Percentiles rank a stretch among this genome's conserved stretches.
Evolutionary conservation across 2,329 filamentous ascomycete species (phyloP).

Genomic region (Colletotrichum euphorbiae): DNA sequence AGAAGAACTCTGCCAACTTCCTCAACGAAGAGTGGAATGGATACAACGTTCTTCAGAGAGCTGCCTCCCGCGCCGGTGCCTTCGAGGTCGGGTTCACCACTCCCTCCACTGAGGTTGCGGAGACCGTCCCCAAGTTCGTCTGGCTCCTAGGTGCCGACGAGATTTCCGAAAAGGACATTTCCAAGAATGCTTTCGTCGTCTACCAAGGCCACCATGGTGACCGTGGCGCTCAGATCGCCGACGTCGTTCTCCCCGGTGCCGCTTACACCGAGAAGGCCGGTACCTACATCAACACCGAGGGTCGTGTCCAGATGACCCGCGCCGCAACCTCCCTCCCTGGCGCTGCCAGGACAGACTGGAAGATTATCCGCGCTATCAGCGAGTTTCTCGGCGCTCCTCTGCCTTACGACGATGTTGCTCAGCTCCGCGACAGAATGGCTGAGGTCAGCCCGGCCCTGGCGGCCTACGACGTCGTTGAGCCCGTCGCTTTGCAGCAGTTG

Average conservation of each 20-base stretch:
- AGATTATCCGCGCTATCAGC: constrained; percentile 92
- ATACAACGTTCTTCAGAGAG: constrained; percentile 95
- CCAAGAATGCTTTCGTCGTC: constrained; percentile 94
- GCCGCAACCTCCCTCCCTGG: constrained; percentile 90
- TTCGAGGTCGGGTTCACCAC: constrained; percentile 96
- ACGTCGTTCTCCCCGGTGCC: constrained; percentile 92
- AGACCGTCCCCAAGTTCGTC: constrained; percentile 91
- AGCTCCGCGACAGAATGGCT: constrained; percentile 90
- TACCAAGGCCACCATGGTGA: constrained; percentile 99
- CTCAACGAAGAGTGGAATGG: constrained; percentile 93
- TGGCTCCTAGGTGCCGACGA: constrained; percentile 98
- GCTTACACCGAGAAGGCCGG: constrained; percentile 97
- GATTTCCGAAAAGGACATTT: constrained; percentile 84
- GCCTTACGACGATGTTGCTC: constrained; percentile 92
- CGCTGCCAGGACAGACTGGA: constrained; percentile 96
- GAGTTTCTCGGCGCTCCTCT: constrained; percentile 91
- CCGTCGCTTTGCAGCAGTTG: constrained; percentile 76
- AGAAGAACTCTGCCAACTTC: constrained; percentile 93
- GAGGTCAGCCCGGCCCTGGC: constrained; percentile 93
- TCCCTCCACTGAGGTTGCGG: constrained; percentile 82
- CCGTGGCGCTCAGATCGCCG: constrained; percentile 89
- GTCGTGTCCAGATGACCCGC: constrained; percentile 92
- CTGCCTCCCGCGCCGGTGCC: constrained; percentile 90
- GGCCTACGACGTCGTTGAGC: constrained; percentile 91
- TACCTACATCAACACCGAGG: constrained; percentile 98